Base-by-base conservation (phyloP, 2,329 filamentous ascomycete genomes). In the Alternaria arborescens region DNA sequence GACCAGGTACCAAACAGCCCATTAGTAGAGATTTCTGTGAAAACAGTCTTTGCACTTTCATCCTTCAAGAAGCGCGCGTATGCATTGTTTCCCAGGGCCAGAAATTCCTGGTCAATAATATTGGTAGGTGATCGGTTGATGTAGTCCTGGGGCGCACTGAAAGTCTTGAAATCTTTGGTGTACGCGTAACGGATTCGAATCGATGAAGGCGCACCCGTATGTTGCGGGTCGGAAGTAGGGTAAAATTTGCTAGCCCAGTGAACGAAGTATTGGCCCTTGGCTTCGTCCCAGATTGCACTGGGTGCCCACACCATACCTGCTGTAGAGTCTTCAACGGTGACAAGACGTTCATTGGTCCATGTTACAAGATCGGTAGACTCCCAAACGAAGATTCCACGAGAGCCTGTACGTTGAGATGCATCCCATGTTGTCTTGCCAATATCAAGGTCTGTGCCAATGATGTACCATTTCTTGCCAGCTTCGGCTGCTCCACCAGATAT, bases 281-380 rank as follows among this genome's bases (percentile, higher is more conserved):
- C 71, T 0, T 78, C 74, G 63, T 87, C 84, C 81, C 82, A 87
- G 52, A 87, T 82, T 0, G 85, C 85, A 52, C 84, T 82, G 0
- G 85, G 86, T 0, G 85, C 85, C 85, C 85, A 87, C 0, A 86
- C 84, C 85, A 87, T 87, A 4, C 85, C 85, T 0, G 84, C 85
- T 4, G 79, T 82, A n/a, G 72, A 71, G 58, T 85, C 81, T 65
- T 87, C 85, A 11, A 87, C 84, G 0, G 71, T 74, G 1, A 84
- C 80, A 2, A 87, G 76, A 6, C 83, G 75, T 68, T 86, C 84
- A 12, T 75, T 74, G 11, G 67, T 77, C 82, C 84, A 87, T 60
- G 80, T 83, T 7, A 84, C 70, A 4, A 87, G 72, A 54, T 87
- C 83, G 0, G 79, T 82, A 62, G 79, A 83, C 66, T 86, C 84